Conservation (phyloP, 495 filamentous ascomycete species). For the Cercophora newfieldiana region DNA sequence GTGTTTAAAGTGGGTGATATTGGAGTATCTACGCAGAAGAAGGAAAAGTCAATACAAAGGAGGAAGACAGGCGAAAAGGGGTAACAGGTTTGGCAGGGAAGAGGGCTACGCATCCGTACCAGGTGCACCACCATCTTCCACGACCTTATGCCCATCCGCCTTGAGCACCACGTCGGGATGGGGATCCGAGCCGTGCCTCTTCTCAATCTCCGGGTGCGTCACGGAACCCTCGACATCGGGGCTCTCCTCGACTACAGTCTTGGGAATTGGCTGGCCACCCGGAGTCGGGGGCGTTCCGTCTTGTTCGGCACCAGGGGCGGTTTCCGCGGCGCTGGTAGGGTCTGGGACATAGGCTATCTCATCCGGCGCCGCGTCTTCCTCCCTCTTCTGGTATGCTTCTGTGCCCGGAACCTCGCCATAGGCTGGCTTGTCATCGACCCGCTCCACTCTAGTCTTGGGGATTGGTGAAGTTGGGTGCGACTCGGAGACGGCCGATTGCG, state of each 20-base stretch:
- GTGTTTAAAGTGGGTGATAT: slow-evolving; percentile 37
- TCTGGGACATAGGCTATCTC: slow-evolving; percentile 56
- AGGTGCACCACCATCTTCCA: slow-evolving; percentile 30
- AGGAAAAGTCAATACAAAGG: slow-evolving; percentile 36
- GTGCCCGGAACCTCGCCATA: slow-evolving; percentile 90
- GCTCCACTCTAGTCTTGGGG: slow-evolving; percentile 82
- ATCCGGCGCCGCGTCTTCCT: slow-evolving; percentile 84
- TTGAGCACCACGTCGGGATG: slow-evolving; percentile 50
- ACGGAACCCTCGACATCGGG: slow-evolving; percentile 43
- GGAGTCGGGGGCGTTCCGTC: slow-evolving; percentile 37
- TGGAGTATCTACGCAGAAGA: slow-evolving; percentile 41
- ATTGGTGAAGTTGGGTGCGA: slow-evolving; percentile 61
- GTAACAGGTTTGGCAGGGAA: slow-evolving; percentile 12
- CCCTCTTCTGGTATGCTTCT: slow-evolving; percentile 68
- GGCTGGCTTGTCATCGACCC: slow-evolving; percentile 63
- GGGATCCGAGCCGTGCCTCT: slow-evolving; percentile 46
- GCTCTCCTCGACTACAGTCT: slow-evolving; percentile 51
- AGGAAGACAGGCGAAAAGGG: slow-evolving; percentile 17
- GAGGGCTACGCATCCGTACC: slow-evolving; percentile 42
- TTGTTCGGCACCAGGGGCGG: slow-evolving; percentile 13
- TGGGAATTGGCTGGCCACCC: slow-evolving; percentile 48
- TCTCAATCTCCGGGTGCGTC: slow-evolving; percentile 38
- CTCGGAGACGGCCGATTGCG: slow-evolving; percentile 65
- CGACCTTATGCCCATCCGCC: slow-evolving; percentile 38
- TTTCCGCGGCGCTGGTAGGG: slow-evolving; percentile 27